phyloP scores from a whole-genome alignment of 768 basidiomycete genomes.

The Leucosporidium creatinivorum region DNA sequence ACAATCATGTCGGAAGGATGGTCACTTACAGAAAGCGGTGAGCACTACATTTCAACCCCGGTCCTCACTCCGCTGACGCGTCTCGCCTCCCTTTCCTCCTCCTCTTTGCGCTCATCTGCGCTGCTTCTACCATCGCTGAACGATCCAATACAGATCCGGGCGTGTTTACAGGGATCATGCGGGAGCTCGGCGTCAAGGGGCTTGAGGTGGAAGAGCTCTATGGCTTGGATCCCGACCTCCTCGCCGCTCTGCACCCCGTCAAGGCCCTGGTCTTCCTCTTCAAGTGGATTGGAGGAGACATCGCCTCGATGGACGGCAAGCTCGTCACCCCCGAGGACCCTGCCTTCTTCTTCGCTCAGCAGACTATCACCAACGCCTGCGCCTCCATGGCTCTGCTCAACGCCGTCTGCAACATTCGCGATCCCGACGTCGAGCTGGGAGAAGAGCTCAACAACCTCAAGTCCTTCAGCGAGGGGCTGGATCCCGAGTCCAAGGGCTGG shows the following conservation, averaged over 20 bases:
- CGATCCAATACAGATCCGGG: constrained; percentile 15
- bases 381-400: constrained; percentile 41
- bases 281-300: constrained; percentile 73
- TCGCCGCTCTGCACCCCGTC: constrained; percentile 56
- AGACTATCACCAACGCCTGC: constrained; percentile 92
- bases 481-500: constrained; percentile 52
- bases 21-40: constrained; percentile 13
- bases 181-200: constrained; percentile 64
- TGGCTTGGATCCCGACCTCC: constrained; percentile 54
- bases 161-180: constrained; percentile 61
- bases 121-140: no score
- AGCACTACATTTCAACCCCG: not conserved
- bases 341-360: constrained; percentile 52
- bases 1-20: constrained; percentile 11
- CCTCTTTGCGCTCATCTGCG: no score
- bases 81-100: no score
- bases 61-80: no score
- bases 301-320: constrained; percentile 30
- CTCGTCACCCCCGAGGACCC: constrained; percentile 45
- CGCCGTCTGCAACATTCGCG: constrained; percentile 28
- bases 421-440: constrained; percentile 22
- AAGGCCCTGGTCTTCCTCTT: constrained; percentile 92
- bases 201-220: constrained; percentile 83
- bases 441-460: constrained; percentile 28
- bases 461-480: constrained; percentile 52